A percentile compares a stretch with the other conserved stretches of the same genome.
These are phyloP conservation scores for Pinus taeda DNA, from an alignment of 75 land plant genomes.

Conservation along the genomic window DNA sequence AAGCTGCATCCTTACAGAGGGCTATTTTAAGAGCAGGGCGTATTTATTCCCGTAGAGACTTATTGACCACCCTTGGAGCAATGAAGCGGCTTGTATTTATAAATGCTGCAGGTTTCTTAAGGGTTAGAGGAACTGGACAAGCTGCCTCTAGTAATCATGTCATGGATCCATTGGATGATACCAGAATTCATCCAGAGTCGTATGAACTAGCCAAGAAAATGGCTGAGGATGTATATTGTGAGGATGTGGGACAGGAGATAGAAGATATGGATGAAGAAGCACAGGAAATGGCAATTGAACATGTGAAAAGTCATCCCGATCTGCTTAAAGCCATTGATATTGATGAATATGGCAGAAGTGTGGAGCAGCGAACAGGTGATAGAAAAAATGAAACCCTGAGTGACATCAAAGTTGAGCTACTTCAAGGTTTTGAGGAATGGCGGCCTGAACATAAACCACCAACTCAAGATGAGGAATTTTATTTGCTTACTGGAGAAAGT, in stretches of 20 bases:
- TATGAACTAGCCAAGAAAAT: constrained; percentile 79
- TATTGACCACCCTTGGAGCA: constrained; percentile 42
- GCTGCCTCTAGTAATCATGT: constrained; percentile 67
- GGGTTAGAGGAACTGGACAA: constrained; percentile 84
- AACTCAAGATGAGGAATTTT: constrained; percentile 69
- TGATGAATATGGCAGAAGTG: constrained; percentile 47
- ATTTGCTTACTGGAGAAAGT: constrained; percentile 78
- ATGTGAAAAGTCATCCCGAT: constrained; percentile 70
- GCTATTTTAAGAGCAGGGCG: constrained; percentile 77
- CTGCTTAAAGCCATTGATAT: constrained; percentile 51
- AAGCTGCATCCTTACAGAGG: constrained; percentile 80
- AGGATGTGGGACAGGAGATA: constrained; percentile 35
- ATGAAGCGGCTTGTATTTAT: constrained; percentile 78
- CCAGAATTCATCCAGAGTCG: constrained; percentile 96
- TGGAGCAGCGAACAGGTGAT: constrained; percentile 19
- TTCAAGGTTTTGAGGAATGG: constrained; percentile 85
- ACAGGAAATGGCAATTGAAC: constrained; percentile 91
- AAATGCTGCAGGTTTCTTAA: constrained; percentile 82
- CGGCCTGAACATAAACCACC: constrained; percentile 61
- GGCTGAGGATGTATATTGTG: constrained; percentile 77
- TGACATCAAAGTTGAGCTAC: constrained; percentile 71
- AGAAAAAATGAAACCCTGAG: constrained; percentile 59
- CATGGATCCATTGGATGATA: constrained; percentile 89
- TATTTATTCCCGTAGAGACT: constrained; percentile 70
- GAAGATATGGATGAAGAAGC: constrained; percentile 84